Base-by-base conservation (phyloP, 2,329 filamentous ascomycete species). In the Arthrinium puccinioides region DNA sequence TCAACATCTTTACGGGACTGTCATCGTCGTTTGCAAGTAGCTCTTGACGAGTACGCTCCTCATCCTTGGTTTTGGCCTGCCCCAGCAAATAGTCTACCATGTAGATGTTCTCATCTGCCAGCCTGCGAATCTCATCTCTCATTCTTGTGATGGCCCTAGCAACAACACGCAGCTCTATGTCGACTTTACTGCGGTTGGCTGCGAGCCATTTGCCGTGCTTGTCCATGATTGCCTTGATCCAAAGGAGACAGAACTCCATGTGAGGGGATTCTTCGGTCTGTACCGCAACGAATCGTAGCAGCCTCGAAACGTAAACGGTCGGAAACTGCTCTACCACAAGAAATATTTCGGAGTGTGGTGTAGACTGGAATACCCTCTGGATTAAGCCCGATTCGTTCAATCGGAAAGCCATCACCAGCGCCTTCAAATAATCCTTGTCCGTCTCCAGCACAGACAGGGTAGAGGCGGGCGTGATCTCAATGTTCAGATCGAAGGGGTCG, bases 401-500 rank as follows among this genome's bases (percentile, higher is more conserved):
- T 6, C 94, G 84, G 72, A 98, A 98, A 2, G 89, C 84, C 92
- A 98, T 98, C 45, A 96, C 81, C 6, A 98, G 69, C 1, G 92
- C 90, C 63, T 92, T 94, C 45, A 97, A 75, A 60, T 86, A 94
- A 55, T 95, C 86, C 44, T 75, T 76, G 39, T 88, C 79, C 28
- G 62, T 66, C 40, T 82, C 71, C 21, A 84, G 66, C 9, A 82
- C 75, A 4, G 74, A 64, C 1, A 97, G 71, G 0, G 88, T 92
- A 3, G 83, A 88, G 2, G 85, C 81, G 0, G 90, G 90, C 5
- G 92, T 98, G 48, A 98, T 86, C 46, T 86, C 85, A 55, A 97
- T 84, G 60, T 95, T 89, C 13, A 98, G 79, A 56, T 98, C 92
- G 53, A 96, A 95, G 0, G 92, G 92, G 55, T 98, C 92, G 55